phyloP scores from a whole-genome alignment of 2,329 filamentous ascomycete species.

The Venturia aucupariae region DNA sequence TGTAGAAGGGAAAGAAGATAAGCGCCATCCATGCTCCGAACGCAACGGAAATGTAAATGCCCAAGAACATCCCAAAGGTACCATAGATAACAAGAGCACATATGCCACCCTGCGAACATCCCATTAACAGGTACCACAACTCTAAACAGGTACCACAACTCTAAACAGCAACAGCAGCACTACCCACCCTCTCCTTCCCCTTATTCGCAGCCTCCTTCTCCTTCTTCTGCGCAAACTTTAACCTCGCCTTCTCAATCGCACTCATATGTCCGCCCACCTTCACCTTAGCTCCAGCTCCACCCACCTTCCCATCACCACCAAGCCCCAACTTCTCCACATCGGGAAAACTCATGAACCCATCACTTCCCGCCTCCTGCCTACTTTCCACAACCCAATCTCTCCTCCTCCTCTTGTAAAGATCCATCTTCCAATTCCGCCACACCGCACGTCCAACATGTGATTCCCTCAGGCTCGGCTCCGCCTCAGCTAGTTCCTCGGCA shows the following conservation, averaged over 20 bases:
- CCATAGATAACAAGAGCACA: too few relatives aligned
- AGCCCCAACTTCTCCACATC: conserved; percentile 30
- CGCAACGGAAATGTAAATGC: too few relatives aligned
- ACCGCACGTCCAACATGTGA: conserved; percentile 57
- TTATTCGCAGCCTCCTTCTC: conserved; percentile 14
- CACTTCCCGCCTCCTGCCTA: conserved; percentile 39
- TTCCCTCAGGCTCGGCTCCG: conserved; percentile 54
- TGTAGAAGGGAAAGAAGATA: too few relatives aligned
- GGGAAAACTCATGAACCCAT: conserved; percentile 41
- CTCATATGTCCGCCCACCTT: conserved; percentile 23
- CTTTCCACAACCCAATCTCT: conserved; percentile 56
- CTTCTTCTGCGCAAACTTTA: conserved; percentile 38
- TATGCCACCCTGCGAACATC: too few relatives aligned
- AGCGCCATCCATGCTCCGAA: too few relatives aligned
- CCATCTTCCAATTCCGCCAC: conserved; percentile 68
- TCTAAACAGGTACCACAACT: not conserved
- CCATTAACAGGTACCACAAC: too few relatives aligned
- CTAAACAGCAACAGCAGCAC: not conserved
- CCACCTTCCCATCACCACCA: conserved; percentile 21
- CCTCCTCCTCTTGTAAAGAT: conserved; percentile 55
- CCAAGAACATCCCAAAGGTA: too few relatives aligned
- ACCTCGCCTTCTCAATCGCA: conserved; percentile 47
- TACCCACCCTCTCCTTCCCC: conserved; percentile 3
- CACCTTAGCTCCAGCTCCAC: conserved; percentile 29
- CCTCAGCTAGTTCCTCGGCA: conserved; percentile 51